A percentile compares a stretch with the other conserved stretches of the same genome.
phyloP scores from a whole-genome alignment of 495 filamentous ascomycete genomes.

The Chaetomium fimeti region DNA sequence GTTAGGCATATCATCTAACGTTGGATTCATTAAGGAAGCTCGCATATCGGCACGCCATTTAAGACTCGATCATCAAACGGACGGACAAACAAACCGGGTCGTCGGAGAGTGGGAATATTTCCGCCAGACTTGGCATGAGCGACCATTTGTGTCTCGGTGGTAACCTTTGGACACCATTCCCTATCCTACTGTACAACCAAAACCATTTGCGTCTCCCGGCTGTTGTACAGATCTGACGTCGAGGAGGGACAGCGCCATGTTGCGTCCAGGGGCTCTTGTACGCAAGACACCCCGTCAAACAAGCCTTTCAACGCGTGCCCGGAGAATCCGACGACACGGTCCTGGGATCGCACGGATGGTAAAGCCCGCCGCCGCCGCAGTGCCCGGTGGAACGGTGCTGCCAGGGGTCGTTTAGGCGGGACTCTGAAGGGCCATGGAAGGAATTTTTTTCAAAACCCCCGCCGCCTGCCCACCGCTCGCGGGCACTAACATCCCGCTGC shows the following conservation, averaged over 20 bases:
- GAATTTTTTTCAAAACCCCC: constrained; percentile 25
- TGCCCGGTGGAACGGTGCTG: constrained; percentile 33
- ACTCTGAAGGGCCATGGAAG: constrained; percentile 31
- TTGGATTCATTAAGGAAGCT: constrained; percentile 18
- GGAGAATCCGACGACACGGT: constrained; percentile 39
- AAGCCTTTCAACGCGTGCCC: constrained; percentile 17
- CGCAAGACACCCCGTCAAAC: constrained; percentile 18
- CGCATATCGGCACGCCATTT: constrained; percentile 24
- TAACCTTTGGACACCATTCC: constrained; percentile 3
- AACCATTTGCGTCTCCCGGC: constrained; percentile 8
- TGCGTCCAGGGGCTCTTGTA: constrained; percentile 19
- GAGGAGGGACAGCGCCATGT: constrained; percentile 19
- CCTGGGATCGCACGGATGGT: constrained; percentile 35
- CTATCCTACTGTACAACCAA: not conserved
- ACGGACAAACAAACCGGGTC: constrained; percentile 29
- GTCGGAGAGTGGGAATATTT: constrained; percentile 19
- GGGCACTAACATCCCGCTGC: constrained; percentile 17
- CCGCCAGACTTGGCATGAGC: constrained; percentile 24
- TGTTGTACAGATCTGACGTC: constrained; percentile 26
- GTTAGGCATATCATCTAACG: constrained; percentile 27
- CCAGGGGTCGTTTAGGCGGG: constrained; percentile 29
- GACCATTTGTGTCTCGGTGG: not conserved
- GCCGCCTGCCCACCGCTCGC: constrained; percentile 2
- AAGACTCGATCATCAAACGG: constrained; percentile 17
- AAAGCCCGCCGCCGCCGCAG: constrained; percentile 34